Evolutionary conservation across 352 stramenopile genomes (phyloP).

Genomic region (Globisporangium cederbergense): DNA sequence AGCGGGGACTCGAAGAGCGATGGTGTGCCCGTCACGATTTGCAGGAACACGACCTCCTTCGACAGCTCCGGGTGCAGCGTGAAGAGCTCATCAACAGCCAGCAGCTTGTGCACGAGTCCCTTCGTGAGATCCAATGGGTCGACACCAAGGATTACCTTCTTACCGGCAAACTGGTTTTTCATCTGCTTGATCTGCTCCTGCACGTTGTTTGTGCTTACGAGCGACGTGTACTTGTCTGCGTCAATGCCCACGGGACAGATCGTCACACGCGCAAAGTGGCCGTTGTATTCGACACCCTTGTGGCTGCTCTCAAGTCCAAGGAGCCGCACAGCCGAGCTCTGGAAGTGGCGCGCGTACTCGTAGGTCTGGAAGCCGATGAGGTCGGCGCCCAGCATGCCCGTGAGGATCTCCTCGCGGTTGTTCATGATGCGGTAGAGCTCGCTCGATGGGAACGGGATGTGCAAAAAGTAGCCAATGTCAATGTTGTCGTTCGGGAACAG

Average conservation of each 20-base stretch:
- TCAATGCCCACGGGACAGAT: conserved; percentile 88
- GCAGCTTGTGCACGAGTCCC: conserved; percentile 88
- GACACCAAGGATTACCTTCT: conserved; percentile 83
- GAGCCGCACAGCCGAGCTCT: conserved; percentile 82
- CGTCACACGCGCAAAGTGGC: conserved; percentile 85
- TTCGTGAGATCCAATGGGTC: conserved; percentile 88
- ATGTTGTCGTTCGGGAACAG: conserved; percentile 90
- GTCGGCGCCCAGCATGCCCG: conserved; percentile 83
- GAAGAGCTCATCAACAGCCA: conserved; percentile 88
- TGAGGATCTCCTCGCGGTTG: conserved; percentile 84
- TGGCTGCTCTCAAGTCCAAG: conserved; percentile 85
- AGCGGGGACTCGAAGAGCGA: conserved; percentile 60
- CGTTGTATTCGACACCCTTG: conserved; percentile 86
- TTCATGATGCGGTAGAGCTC: conserved; percentile 89
- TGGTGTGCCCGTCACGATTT: conserved; percentile 81
- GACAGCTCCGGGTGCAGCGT: conserved; percentile 85
- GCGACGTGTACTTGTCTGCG: conserved; percentile 69
- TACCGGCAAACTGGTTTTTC: conserved; percentile 66
- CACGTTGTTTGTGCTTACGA: conserved; percentile 57
- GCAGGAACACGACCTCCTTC: conserved; percentile 93
- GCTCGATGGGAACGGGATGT: conserved; percentile 89
- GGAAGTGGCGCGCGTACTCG: conserved; percentile 88
- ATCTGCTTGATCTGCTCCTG: conserved; percentile 65
- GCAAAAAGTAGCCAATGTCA: conserved; percentile 85
- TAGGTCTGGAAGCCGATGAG: conserved; percentile 91